Percentiles rank a stretch among this genome's conserved stretches.
These are phyloP conservation scores for Sporothrix globosa DNA, from an alignment of 2,329 filamentous ascomycete genomes.

Conservation along the genomic window DNA sequence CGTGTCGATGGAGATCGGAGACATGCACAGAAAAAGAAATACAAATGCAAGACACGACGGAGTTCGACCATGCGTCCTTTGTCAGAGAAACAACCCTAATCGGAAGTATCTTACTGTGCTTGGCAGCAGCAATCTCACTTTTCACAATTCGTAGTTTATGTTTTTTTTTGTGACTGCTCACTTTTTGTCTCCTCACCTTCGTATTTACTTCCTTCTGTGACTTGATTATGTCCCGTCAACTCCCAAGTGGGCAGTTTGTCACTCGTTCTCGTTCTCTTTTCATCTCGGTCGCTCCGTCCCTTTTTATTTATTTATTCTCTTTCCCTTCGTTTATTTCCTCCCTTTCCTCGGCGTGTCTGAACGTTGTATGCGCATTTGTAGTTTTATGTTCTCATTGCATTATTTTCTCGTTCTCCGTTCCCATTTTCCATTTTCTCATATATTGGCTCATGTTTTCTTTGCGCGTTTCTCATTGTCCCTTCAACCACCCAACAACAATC, in stretches of 20 bases:
- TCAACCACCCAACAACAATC: no score
- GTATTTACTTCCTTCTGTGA: neutral
- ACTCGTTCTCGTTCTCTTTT: neutral
- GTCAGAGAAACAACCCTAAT: neutral
- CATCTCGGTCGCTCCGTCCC: neutral
- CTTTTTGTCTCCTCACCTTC: neutral
- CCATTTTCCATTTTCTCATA: no score
- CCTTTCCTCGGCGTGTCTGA: no score
- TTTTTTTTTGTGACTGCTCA: conserved; percentile 4
- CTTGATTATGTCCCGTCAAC: neutral
- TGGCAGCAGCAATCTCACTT: neutral
- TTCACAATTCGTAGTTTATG: no score
- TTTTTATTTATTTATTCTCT: neutral
- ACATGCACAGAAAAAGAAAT: conserved; percentile 3
- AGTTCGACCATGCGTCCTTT: neutral
- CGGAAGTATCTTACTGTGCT: conserved; percentile 7
- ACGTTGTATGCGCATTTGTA: no score
- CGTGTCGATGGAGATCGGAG: neutral
- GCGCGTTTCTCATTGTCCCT: no score
- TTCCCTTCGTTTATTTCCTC: neutral
- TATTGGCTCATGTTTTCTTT: no score
- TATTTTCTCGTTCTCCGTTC: no score
- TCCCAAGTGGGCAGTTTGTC: neutral
- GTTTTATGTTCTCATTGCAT: no score
- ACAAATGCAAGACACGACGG: neutral